phyloP scores from a whole-genome alignment of 306 rosid species.

The Parietaria judaica region DNA sequence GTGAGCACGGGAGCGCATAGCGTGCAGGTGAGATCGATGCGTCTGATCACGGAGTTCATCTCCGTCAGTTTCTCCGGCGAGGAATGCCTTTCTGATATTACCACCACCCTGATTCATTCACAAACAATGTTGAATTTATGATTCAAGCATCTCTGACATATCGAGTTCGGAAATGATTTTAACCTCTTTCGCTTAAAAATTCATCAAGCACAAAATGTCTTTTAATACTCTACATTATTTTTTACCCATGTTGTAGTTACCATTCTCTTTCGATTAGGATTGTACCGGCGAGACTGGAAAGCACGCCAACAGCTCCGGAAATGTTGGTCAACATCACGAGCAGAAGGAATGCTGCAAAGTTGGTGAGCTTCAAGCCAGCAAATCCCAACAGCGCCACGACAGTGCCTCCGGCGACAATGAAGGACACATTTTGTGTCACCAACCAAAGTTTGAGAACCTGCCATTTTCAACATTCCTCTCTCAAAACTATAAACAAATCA shows the following conservation, averaged over 20 bases:
- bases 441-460: conserved; percentile 87
- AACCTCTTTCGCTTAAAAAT: no score
- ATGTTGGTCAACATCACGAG: conserved; percentile 52
- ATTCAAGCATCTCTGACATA: no score
- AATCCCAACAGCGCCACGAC: conserved; percentile 42
- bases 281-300: conserved; percentile 82
- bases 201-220: no score
- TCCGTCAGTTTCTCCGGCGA: conserved; percentile 55
- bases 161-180: no score
- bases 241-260: conserved; percentile 27
- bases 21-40: conserved; percentile 78
- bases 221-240: background rate
- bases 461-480: background rate
- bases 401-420: conserved; percentile 60
- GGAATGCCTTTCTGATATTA: conserved; percentile 56
- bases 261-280: conserved; percentile 93
- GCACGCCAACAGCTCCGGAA: conserved; percentile 69
- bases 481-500: no score
- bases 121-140: no score
- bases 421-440: conserved; percentile 61
- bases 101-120: conserved; percentile 59
- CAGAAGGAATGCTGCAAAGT: conserved; percentile 39
- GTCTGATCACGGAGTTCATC: conserved; percentile 60
- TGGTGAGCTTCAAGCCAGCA: conserved; percentile 48
- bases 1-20: conserved; percentile 79